Evolutionary conservation across 345 rosid species (phyloP).

Genomic region (Eucalyptus guilfoylei): DNA sequence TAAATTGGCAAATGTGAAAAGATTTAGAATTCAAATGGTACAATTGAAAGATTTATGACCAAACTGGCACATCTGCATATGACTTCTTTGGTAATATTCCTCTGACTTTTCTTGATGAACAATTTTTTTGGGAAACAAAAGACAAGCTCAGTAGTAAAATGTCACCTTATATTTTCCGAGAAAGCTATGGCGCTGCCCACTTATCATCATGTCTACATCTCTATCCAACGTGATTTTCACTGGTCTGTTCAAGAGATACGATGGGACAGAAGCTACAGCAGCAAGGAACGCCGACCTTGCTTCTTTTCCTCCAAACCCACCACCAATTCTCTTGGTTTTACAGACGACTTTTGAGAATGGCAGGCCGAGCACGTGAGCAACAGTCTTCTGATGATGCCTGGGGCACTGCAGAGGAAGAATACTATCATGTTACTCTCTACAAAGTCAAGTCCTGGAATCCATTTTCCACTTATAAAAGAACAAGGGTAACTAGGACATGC

Average conservation of each 20-base stretch:
- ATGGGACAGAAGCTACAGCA: slow-evolving; percentile 81
- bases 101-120: neutral
- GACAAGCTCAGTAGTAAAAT: neutral
- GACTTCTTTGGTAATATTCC: too few relatives aligned
- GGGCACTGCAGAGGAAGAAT: slow-evolving; percentile 46
- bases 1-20: too few relatives aligned
- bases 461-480: neutral
- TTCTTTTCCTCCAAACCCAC: slow-evolving; percentile 99
- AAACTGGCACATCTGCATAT: too few relatives aligned
- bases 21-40: slow-evolving; percentile 25
- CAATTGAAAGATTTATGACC: too few relatives aligned
- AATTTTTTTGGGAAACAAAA: neutral
- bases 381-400: slow-evolving; percentile 74
- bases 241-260: slow-evolving; percentile 63
- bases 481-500: neutral
- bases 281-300: slow-evolving; percentile 69
- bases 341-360: slow-evolving; percentile 93
- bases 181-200: slow-evolving; percentile 94
- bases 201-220: slow-evolving; percentile 81
- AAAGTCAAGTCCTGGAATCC: neutral
- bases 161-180: slow-evolving; percentile 85
- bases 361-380: slow-evolving; percentile 81
- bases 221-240: slow-evolving; percentile 86
- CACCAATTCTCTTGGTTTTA: slow-evolving; percentile 84
- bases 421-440: neutral